Evolutionary conservation across 192 early-diverging fungal genomes (phyloP).

Genomic region (Entomortierella beljakovae): DNA sequence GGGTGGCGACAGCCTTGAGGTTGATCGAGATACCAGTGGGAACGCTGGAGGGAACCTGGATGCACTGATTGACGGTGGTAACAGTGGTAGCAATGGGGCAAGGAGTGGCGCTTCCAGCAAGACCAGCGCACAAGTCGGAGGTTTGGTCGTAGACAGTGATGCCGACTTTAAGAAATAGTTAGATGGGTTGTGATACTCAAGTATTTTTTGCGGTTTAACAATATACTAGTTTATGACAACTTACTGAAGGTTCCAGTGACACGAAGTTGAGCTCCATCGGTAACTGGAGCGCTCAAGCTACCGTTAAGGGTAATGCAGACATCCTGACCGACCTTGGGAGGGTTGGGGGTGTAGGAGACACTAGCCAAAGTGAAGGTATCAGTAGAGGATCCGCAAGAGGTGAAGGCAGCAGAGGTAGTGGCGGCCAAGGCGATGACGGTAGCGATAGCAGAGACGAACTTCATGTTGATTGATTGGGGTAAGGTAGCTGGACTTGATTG

Average conservation of each 20-base stretch:
- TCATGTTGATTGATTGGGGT: constrained; percentile 19
- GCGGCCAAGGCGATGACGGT: constrained; percentile 46
- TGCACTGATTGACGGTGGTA: constrained; percentile 35
- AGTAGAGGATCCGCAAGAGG: constrained; percentile 38
- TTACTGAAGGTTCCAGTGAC: constrained; percentile 47
- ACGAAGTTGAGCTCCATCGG: constrained; percentile 10
- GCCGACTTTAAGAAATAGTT: constrained; percentile 25
- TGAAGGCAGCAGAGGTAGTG: constrained; percentile 49
- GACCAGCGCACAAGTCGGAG: constrained; percentile 32
- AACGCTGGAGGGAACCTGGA: constrained; percentile 45
- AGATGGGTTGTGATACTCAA: neutral
- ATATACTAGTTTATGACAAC: neutral
- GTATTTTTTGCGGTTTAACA: neutral
- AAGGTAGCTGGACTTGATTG: neutral
- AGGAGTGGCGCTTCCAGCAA: constrained; percentile 38
- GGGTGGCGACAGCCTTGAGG: constrained; percentile 39
- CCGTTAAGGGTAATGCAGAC: constrained; percentile 44
- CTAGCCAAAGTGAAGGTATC: constrained; percentile 12
- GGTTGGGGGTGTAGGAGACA: constrained; percentile 43
- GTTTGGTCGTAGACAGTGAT: constrained; percentile 40
- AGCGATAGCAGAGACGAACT: constrained; percentile 38
- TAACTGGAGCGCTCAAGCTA: constrained; percentile 20
- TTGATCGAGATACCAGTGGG: constrained; percentile 31
- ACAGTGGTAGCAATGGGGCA: constrained; percentile 40
- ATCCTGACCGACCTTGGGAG: constrained; percentile 39